Evolutionary conservation across 805 yeast genomes (phyloP), one percentile per base, ranked within the genome.

Genomic region (Ogataea paradorogensis): DNA sequence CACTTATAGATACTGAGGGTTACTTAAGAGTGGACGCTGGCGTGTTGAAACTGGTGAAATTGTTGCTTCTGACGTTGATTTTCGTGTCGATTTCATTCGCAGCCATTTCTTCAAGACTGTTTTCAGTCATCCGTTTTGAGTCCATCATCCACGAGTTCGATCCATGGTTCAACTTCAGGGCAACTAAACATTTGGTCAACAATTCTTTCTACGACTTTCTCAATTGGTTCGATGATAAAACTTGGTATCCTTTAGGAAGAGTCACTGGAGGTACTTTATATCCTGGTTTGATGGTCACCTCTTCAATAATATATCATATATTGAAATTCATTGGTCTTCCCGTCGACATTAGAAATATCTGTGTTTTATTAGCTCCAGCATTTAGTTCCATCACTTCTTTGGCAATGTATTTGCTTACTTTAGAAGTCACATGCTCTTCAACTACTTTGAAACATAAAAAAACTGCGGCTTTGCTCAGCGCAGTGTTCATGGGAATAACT

Each of bases 171-270:
- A 93, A 93, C 65, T 93, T 78, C 70, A 72, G 99, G 50, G 99
- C 99, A 30, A 86, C 99, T n/a, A 84, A 85, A 63, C 88, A 87
- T 63, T 74, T 93, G 50, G 95, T 88, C 22, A 70, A 77, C 30
- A 80, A 88, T 57, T 82, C 93, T 6, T 91, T 79, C 63, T 84
- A 89, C 70, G 90, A 89, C 51, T 95, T 93, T 58, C 73, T 95
- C 57, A 93, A 93, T 63, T 93, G 99, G 99, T 93, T 93, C 57
- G 99, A 93, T 62, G 97, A 91, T 62, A 79, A 96, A 60, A 91
- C 99, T 14, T 93, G 99, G 99, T 93, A 93, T 63, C 99, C 99
- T 14, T 73, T 93, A 51, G 99, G 99, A 15, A 78, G 99, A 68
- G 99, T 93, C 58, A 93, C 99, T 9, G 99, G 99, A 53, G 99